phyloP scores from a whole-genome alignment of 2,329 filamentous ascomycete genomes.

The Penicillium sp. region DNA sequence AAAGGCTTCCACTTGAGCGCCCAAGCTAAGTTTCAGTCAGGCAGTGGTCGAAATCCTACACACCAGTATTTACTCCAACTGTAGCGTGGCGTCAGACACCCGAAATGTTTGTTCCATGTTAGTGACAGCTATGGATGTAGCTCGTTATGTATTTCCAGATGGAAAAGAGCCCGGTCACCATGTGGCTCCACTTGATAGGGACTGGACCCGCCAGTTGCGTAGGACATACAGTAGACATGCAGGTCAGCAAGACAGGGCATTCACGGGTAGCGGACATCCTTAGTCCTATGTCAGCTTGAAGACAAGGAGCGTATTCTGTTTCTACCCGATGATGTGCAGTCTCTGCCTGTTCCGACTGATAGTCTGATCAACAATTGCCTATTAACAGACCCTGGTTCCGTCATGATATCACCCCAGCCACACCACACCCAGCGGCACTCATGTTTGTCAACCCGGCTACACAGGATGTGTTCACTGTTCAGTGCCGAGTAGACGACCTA shows the following conservation, averaged over 20 bases:
- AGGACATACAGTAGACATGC: background rate
- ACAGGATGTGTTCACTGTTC: background rate
- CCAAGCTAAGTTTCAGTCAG: background rate
- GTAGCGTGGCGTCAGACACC: slow-evolving; percentile 66
- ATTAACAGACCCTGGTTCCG: background rate
- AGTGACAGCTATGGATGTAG: slow-evolving; percentile 57
- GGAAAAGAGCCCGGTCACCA: slow-evolving; percentile 69
- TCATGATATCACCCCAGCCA: background rate
- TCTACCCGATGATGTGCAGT: slow-evolving; percentile 68
- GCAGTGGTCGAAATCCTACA: background rate
- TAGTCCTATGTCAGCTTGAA: slow-evolving; percentile 51
- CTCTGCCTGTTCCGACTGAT: slow-evolving; percentile 68
- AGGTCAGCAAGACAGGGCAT: slow-evolving; percentile 41
- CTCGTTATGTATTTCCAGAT: slow-evolving; percentile 81
- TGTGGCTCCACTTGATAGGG: slow-evolving; percentile 89
- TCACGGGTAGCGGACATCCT: slow-evolving; percentile 76
- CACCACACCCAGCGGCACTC: background rate
- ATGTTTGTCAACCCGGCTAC: background rate
- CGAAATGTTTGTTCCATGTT: slow-evolving; percentile 42
- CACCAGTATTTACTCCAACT: slow-evolving; percentile 57
- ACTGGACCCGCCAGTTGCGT: background rate
- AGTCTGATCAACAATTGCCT: too few relatives aligned
- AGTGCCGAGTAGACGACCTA: background rate
- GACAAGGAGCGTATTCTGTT: slow-evolving; percentile 67
- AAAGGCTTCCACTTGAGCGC: background rate